Base-by-base conservation (phyloP, 148 eudicot genomes). In the Euryodendron excelsum region DNA sequence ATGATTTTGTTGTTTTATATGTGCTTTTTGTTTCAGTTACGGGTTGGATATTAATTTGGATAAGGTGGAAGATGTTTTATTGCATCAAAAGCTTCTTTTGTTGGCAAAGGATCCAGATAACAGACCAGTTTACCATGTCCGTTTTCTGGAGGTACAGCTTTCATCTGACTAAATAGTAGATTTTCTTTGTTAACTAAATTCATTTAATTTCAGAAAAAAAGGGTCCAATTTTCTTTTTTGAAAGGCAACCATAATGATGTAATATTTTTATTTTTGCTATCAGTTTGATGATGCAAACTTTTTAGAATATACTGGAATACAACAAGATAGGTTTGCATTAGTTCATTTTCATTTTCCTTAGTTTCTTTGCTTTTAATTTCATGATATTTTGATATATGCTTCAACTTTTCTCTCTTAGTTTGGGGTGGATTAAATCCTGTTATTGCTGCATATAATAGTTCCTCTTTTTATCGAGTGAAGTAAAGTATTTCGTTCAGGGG, bases 71-170 rank as follows among this genome's bases (percentile, higher is more conserved):
- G 95, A 92, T 84, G 92, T 94, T 44, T 82, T 94, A 86, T 73
- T 90, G 79, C 98, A 94, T 84, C 93, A 83, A 68, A 94, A 84
- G 89, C 93, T 94, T 86, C 97, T 94, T 81, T 88, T 81, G 21
- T 44, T 69, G 85, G 98, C 98, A 18, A 91, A 91, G 82, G 94
- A 90, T 74, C 88, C 97, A 50, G 89, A 86, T 33, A 92, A 86
- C 72, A 86, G 87, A 65, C 98, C 97, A 55, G 92, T 85, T 74
- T 94, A 89, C 80, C 89, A 92, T 82, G 85, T 94, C 33, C 95
- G 98, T 28, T 87, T 83, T 76, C 28, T 94, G 77, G 95, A 94
- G 98, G 98, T 94, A 86, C 36, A 59, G 36, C 21, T 20, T 39
- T 25, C 48, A n/a, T 28, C 28, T 47, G 21, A 21, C 18, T 36